Conservation (phyloP, 2,329 filamentous ascomycete species). For the Penicillium rolfsii region DNA sequence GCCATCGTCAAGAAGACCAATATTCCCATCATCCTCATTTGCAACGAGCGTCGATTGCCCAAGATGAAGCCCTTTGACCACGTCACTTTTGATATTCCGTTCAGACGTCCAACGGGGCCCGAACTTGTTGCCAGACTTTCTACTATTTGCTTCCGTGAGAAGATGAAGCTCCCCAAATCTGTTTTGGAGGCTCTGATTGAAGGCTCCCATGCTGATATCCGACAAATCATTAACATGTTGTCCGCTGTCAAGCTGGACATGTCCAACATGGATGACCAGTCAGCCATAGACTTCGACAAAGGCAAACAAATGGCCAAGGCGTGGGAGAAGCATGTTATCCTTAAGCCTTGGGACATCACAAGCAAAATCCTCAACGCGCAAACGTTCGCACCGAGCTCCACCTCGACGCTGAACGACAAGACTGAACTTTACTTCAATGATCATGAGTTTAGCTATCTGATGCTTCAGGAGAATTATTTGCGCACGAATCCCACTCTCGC, state of each 20-base stretch:
- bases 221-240: conserved; percentile 98
- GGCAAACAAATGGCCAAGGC: conserved; percentile 94
- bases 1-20: conserved; percentile 95
- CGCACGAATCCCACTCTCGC: conserved; percentile 74
- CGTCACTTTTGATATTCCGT: conserved; percentile 80
- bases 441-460: conserved; percentile 94
- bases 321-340: conserved; percentile 95
- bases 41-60: conserved; percentile 87
- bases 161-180: conserved; percentile 77
- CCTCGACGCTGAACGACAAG: conserved; percentile 91
- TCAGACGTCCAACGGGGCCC: conserved; percentile 81
- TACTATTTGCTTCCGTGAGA: conserved; percentile 92
- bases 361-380: conserved; percentile 87
- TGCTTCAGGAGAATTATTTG: conserved; percentile 98
- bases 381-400: conserved; percentile 81
- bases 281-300: conserved; percentile 78
- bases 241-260: conserved; percentile 90
- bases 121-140: conserved; percentile 87
- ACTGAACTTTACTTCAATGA: conserved; percentile 99
- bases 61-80: conserved; percentile 99
- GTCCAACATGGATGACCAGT: conserved; percentile 74
- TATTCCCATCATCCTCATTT: conserved; percentile 94
- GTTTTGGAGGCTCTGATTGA: conserved; percentile 94
- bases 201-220: conserved; percentile 92
- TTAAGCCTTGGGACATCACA: conserved; percentile 98